A percentile compares a stretch with the other conserved stretches of the same genome.
These are phyloP conservation scores for Dothiorella sarmentorum DNA, from an alignment of 2,329 filamentous ascomycete species.

Conservation along the genomic window DNA sequence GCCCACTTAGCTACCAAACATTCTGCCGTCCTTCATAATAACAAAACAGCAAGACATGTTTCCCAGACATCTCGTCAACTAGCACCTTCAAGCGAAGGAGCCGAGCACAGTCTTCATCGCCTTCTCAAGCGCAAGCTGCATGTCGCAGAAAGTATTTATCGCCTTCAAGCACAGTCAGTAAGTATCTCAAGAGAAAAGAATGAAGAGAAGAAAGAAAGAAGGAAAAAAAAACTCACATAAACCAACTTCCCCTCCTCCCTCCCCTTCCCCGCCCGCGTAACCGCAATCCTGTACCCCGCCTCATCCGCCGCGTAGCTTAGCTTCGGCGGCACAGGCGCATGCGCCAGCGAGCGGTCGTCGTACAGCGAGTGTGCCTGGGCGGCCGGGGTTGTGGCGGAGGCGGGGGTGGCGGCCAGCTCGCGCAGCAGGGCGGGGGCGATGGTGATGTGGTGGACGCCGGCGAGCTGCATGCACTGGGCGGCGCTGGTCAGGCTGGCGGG, in stretches of 20 bases:
- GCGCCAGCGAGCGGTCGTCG: neutral
- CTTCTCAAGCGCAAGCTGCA: constrained; percentile 52
- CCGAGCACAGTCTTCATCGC: neutral
- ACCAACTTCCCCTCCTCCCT: constrained; percentile 10
- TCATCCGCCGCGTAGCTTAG: neutral
- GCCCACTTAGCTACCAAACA: too few species aligned
- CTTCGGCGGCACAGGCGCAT: neutral
- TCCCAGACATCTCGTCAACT: too few species aligned
- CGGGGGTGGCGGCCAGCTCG: constrained; percentile 25
- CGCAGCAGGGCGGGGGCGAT: constrained; percentile 54
- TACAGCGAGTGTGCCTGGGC: neutral
- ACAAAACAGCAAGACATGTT: too few species aligned
- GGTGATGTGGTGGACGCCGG: constrained; percentile 58
- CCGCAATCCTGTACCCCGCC: neutral
- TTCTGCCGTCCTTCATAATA: too few species aligned
- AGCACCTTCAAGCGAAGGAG: neutral
- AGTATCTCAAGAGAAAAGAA: neutral
- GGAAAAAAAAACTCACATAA: neutral
- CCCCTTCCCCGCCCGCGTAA: neutral
- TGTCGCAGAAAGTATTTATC: constrained; percentile 57
- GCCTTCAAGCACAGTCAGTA: constrained; percentile 40
- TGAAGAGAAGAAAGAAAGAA: too few species aligned
- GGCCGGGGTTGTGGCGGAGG: neutral
- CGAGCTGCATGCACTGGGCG: constrained; percentile 57
- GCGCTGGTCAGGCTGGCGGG: constrained; percentile 57